Evolutionary conservation across 2,329 filamentous ascomycete species (phyloP).

Genomic region (Penicillium olsonii): DNA sequence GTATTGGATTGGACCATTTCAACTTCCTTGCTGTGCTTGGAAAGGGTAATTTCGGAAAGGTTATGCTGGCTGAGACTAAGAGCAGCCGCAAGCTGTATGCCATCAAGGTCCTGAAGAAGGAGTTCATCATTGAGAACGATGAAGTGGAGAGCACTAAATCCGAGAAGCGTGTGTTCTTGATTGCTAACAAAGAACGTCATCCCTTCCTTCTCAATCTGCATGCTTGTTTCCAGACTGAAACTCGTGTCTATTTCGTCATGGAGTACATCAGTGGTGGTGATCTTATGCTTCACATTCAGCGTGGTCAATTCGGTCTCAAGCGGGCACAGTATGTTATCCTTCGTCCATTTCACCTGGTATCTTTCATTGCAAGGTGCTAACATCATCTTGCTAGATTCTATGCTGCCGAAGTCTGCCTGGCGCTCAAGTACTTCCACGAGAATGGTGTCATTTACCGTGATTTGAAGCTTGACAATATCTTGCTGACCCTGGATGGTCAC

Average conservation of each 20-base stretch:
- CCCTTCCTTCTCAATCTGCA: constrained; percentile 94
- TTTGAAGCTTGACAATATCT: constrained; percentile 82
- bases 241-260: constrained; percentile 98
- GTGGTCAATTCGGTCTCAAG: constrained; percentile 93
- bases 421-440: constrained; percentile 98
- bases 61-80: constrained; percentile 99
- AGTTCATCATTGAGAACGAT: constrained; percentile 99
- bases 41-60: constrained; percentile 99
- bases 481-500: constrained; percentile 91
- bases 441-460: constrained; percentile 97
- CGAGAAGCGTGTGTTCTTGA: constrained; percentile 94
- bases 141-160: constrained; percentile 97
- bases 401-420: constrained; percentile 93
- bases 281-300: constrained; percentile 97
- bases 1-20: constrained; percentile 96
- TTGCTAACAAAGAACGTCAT: constrained; percentile 95
- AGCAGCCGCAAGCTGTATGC: constrained; percentile 87
- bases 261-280: constrained; percentile 99
- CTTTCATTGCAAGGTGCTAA: background rate
- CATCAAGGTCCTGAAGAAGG: constrained; percentile 99
- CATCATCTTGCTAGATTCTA: constrained; percentile 69
- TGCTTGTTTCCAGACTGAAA: constrained; percentile 98
- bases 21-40: constrained; percentile 98
- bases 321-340: constrained; percentile 75
- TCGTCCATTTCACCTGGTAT: background rate